These are phyloP conservation scores for Lactarius hengduanensis DNA, from an alignment of 768 basidiomycete species.

Conservation along the genomic window DNA sequence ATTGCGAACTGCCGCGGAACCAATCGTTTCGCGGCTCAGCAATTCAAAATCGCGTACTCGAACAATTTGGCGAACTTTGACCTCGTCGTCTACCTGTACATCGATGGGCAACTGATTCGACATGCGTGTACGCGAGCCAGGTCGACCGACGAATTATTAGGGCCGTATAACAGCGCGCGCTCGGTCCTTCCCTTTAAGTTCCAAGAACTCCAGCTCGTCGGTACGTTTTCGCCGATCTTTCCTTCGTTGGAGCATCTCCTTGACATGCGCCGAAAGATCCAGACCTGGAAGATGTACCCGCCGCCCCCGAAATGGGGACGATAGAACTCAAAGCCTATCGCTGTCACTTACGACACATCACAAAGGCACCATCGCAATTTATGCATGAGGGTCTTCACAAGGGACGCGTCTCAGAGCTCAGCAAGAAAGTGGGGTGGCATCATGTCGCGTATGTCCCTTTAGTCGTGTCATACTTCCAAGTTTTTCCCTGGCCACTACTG, in stretches of 20 bases:
- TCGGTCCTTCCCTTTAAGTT: conserved; percentile 20
- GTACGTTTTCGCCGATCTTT: background rate
- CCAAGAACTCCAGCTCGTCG: conserved; percentile 17
- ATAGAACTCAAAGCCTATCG: conserved; percentile 21
- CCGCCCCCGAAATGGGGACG: conserved; percentile 16
- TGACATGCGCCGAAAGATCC: conserved; percentile 10
- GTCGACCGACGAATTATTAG: background rate
- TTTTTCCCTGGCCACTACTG: background rate
- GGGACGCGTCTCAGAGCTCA: conserved; percentile 20
- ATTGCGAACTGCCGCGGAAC: too few species aligned
- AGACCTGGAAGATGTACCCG: conserved; percentile 16
- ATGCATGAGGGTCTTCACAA: background rate
- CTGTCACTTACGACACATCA: background rate
- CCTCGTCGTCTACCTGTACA: background rate
- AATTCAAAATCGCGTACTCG: conserved; percentile 6
- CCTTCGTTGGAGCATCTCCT: background rate
- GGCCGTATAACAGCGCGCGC: background rate
- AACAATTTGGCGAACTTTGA: background rate
- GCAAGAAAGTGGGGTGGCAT: conserved; percentile 26
- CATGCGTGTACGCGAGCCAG: background rate
- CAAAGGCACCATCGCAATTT: too few species aligned
- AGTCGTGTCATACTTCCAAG: background rate
- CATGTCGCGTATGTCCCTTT: conserved; percentile 9
- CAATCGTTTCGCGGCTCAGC: background rate
- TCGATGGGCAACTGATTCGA: conserved; percentile 11